Base-by-base conservation (phyloP, 306 rosid species). In the Corylus avellana region DNA sequence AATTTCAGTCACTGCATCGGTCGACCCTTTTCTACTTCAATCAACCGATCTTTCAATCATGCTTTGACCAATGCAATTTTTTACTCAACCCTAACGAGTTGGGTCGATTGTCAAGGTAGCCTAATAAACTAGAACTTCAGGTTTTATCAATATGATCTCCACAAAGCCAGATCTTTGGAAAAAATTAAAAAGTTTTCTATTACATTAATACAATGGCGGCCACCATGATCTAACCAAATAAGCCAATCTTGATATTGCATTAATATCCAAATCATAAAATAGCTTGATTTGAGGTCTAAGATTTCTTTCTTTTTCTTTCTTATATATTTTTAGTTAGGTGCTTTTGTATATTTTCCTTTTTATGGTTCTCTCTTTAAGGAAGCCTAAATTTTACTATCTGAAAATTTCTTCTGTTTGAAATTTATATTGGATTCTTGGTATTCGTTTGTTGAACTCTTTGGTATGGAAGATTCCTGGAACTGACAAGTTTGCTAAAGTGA, bases 401-500 rank as follows among this genome's bases (percentile, higher is more conserved):
- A 58, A 20, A 20, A 58, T 22, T 58, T 58, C 37, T 58, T 58
- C 37, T 20, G 32, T 59, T 59, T 59, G 37, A 22, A 59, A 0
- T 2, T 59, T 59, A 4, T 8, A 6, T 17, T n/a, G 8, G 22
- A 17, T 39, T 68, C 72, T 42, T 68, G 50, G 10, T 72, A 51
- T 69, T 20, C 12, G 75, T 35, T 12, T 84, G 44, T 47, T 32
- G 20, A 5, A 27, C 77, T 75, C 27, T 55, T 18, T 80, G 64
- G 64, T 69, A 29, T 82, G 82, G 78, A 86, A 95, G 98, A 91
- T 91, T 66, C 85, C 82, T 59, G 99, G 94, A 78, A 89, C 94
- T 29, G 98, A 95, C 83, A 95, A 95, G 74, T 95, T 95, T 75
- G 97, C 95, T 27, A 95, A 93, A 83, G 98, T 93, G 81, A 93